Conservation (phyloP, 2,329 filamentous ascomycete species). For the Aspergillus melleus region DNA sequence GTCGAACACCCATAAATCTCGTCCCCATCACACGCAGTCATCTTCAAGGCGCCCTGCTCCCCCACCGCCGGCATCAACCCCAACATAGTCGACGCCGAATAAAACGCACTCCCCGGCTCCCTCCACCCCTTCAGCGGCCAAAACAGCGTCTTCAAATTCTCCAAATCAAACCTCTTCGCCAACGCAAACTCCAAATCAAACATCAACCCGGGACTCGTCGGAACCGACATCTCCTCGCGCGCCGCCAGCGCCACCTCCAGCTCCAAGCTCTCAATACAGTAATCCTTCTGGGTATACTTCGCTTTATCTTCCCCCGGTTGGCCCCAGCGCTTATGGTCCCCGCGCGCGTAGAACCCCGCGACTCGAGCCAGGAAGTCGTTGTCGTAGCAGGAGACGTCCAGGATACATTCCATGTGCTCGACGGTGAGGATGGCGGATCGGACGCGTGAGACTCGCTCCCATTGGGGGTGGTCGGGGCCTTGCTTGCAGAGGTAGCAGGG, state of each 20-base stretch:
- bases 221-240: background rate
- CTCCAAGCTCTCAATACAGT: background rate
- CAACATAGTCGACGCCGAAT: background rate
- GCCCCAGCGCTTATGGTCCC: constrained; percentile 10
- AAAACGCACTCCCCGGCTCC: background rate
- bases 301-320: constrained; percentile 7
- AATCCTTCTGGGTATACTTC: background rate
- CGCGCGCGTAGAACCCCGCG: constrained; percentile 12
- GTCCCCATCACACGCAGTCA: background rate
- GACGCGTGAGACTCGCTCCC: background rate
- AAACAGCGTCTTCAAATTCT: background rate
- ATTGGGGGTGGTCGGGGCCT: background rate
- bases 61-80: background rate
- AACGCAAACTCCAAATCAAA: background rate
- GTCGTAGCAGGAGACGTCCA: background rate
- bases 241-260: background rate
- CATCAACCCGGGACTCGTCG: background rate
- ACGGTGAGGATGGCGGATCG: constrained; percentile 1
- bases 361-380: constrained; percentile 6
- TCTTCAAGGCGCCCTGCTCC: too few relatives aligned
- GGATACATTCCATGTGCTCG: constrained; percentile 2
- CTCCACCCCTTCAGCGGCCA: background rate
- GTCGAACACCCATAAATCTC: background rate
- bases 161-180: background rate
- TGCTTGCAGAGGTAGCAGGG: constrained; percentile 8